Evolutionary conservation across 495 filamentous ascomycete genomes (phyloP), one percentile per base, ranked within the genome.

Genomic region (Penicillium parvum): DNA sequence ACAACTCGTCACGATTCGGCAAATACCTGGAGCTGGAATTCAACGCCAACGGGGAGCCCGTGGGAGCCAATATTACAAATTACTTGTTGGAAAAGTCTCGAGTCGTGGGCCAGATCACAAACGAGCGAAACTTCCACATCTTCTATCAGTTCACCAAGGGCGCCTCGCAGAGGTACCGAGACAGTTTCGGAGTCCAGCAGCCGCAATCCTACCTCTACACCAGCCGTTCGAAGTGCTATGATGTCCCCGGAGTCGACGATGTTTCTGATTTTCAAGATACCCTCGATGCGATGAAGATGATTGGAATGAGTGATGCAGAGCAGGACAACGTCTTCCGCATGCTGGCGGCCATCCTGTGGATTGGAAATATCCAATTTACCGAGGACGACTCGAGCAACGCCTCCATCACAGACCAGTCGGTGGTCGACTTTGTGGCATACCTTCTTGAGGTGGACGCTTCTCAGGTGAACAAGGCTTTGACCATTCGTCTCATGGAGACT

Each of bases 91-190:
- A 99, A 61, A 97, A 97, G 73, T 82, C 86, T 15, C 75, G 94
- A 68, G 94, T 99, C 1, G 92, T 97, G 2, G 90, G 91, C 5
- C 94, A 97, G 69, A 97, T 96, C 50, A 75, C 65, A 43, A 91
- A 97, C 49, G 94, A 99, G 74, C 80, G 94, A 49, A 97, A 95
- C 63, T 99, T 99, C 68, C 94, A 99, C 64, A 97, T 99, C 53
- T 97, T 99, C 63, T 99, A 99, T 65, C 94, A 99, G 62, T 96
- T 96, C 65, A 84, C 94, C 15, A 99, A 99, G 62, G 90, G 85
- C 1, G 94, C 92, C 10, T 84, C 89, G 7, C 76, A 85, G 54
- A 82, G 85, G 32, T 94, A 96, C 63, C 74, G 90, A 60, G 81
- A 90, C 46, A 83, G 68, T 25, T 96, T 86, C 58, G 92, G 92